Conservation (phyloP, 768 basidiomycete species). For the Suillus hirtellus region DNA sequence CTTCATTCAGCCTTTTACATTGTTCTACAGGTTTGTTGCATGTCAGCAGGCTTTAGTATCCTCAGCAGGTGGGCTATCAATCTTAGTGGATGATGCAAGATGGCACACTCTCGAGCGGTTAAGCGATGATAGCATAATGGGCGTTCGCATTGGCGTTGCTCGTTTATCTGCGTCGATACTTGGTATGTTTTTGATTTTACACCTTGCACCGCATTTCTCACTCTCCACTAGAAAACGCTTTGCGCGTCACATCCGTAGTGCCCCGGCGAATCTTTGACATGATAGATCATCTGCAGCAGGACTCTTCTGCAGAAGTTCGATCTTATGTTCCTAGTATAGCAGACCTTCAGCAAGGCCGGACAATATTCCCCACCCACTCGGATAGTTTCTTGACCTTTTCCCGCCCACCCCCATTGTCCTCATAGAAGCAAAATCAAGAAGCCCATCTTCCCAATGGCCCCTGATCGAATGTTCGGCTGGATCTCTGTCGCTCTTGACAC, state of each 20-base stretch:
- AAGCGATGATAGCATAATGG: slow-evolving; percentile 68
- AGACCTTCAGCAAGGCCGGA: slow-evolving; percentile 17
- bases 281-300: slow-evolving; percentile 49
- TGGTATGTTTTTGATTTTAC: slow-evolving; percentile 43
- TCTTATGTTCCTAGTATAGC: slow-evolving; percentile 51
- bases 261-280: slow-evolving; percentile 41
- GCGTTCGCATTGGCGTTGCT: slow-evolving; percentile 86
- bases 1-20: slow-evolving; percentile 18
- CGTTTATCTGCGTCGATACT: slow-evolving; percentile 59
- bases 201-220: slow-evolving; percentile 5
- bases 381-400: slow-evolving; percentile 38
- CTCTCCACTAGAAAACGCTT: neutral
- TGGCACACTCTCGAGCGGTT: slow-evolving; percentile 58
- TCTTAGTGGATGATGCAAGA: slow-evolving; percentile 42
- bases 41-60: slow-evolving; percentile 63
- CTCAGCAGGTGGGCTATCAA: slow-evolving; percentile 32
- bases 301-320: slow-evolving; percentile 61
- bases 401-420: slow-evolving; percentile 33
- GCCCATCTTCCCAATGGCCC: neutral
- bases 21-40: slow-evolving; percentile 61
- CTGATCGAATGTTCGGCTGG: neutral
- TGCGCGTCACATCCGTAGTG: slow-evolving; percentile 15
- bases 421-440: slow-evolving; percentile 1
- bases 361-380: slow-evolving; percentile 15
- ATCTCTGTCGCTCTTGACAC: neutral